Conservation (phyloP, 1,284 basidiomycete species). For the Marasmius fiardii region DNA sequence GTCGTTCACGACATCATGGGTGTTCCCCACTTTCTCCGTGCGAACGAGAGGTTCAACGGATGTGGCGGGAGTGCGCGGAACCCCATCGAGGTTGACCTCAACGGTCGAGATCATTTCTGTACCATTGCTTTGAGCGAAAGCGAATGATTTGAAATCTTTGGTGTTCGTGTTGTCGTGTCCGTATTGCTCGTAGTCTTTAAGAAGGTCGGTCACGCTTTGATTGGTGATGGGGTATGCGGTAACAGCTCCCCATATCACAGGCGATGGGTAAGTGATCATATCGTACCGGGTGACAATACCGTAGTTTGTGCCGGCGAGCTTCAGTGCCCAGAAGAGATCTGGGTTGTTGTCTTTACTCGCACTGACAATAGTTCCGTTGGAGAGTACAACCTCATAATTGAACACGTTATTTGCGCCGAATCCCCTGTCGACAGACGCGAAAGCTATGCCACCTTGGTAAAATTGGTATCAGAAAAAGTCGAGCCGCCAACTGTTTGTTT, state of each 20-base stretch:
- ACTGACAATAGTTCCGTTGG: conserved; percentile 16
- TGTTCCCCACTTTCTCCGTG: background rate
- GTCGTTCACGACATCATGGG: background rate
- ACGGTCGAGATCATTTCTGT: background rate
- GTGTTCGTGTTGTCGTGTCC: background rate
- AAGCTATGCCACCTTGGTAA: conserved; percentile 18
- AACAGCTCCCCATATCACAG: conserved; percentile 15
- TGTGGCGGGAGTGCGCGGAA: too few species aligned
- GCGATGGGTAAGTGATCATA: conserved; percentile 15
- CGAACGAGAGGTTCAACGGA: too few species aligned
- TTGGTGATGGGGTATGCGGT: background rate
- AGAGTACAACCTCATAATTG: conserved; percentile 19
- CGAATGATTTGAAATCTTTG: background rate
- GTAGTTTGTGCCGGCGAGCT: conserved; percentile 19
- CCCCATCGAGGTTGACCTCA: too few species aligned
- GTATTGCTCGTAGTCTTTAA: background rate
- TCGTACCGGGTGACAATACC: conserved; percentile 22
- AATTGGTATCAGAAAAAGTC: too few species aligned
- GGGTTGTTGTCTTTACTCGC: conserved; percentile 13
- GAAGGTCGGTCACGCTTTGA: too few species aligned
- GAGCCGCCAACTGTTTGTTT: background rate
- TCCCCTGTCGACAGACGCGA: conserved; percentile 13
- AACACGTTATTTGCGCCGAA: conserved; percentile 17
- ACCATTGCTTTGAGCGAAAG: background rate
- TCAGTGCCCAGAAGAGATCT: conserved; percentile 19